phyloP scores from a whole-genome alignment of 2,329 filamentous ascomycete genomes.

The Penicillium verrucosum region DNA sequence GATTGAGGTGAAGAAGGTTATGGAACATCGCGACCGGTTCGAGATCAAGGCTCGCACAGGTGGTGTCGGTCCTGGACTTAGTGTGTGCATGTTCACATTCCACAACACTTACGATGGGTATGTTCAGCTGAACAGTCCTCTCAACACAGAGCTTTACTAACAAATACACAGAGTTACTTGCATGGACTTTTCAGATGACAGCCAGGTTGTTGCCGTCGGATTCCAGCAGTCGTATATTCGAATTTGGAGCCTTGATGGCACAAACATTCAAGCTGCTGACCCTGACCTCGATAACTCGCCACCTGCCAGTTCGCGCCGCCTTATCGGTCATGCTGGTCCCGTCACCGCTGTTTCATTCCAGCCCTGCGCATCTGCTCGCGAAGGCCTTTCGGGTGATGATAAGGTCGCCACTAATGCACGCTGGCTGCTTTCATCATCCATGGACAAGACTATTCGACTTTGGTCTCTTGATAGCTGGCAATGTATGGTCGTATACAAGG shows the following conservation, averaged over 20 bases:
- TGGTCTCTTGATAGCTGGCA: constrained; percentile 92
- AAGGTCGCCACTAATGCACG: constrained; percentile 60
- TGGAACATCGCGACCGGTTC: constrained; percentile 89
- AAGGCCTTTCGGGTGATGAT: constrained; percentile 39
- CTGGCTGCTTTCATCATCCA: constrained; percentile 80
- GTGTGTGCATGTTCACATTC: constrained; percentile 96
- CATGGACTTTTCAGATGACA: constrained; percentile 92
- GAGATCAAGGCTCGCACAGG: constrained; percentile 80
- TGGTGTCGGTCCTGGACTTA: constrained; percentile 77
- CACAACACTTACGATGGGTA: constrained; percentile 93
- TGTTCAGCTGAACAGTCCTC: constrained; percentile 29
- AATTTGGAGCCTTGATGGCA: constrained; percentile 87
- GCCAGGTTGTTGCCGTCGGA: constrained; percentile 79
- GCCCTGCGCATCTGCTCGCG: constrained; percentile 56
- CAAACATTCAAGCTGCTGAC: constrained; percentile 67
- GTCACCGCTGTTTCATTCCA: constrained; percentile 91
- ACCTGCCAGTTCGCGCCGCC: constrained; percentile 67
- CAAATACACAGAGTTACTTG: constrained; percentile 67
- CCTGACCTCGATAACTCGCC: constrained; percentile 58
- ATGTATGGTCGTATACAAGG: constrained; percentile 92
- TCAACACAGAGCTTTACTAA: constrained; percentile 18
- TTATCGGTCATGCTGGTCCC: constrained; percentile 84
- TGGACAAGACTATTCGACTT: constrained; percentile 81
- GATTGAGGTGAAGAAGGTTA: constrained; percentile 90
- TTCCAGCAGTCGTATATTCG: constrained; percentile 94